These are phyloP conservation scores for Penicillium sp. DNA, from an alignment of 2,329 filamentous ascomycete genomes.

Conservation along the genomic window DNA sequence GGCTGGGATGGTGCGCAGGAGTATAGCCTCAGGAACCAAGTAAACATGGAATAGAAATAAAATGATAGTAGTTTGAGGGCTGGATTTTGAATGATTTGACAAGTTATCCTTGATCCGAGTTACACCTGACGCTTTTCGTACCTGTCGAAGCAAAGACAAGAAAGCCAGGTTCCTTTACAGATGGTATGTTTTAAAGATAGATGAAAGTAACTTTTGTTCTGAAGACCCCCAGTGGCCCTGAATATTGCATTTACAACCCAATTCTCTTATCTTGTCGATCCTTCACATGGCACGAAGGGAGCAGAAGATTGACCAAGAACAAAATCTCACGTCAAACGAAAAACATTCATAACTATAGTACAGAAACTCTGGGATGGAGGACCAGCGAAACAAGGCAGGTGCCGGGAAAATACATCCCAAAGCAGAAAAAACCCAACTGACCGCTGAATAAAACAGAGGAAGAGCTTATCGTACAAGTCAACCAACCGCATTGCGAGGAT, in stretches of 20 bases:
- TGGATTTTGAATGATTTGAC: neutral
- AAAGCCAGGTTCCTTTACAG: neutral
- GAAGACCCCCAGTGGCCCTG: neutral
- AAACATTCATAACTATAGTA: constrained; percentile 4
- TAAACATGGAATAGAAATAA: neutral
- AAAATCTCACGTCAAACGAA: neutral
- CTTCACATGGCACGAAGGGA: neutral
- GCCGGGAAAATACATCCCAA: constrained; percentile 16
- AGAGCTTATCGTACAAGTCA: constrained; percentile 17
- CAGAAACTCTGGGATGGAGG: neutral
- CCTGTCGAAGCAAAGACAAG: neutral
- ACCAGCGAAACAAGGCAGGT: neutral
- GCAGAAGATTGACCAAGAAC: neutral
- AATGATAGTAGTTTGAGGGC: neutral
- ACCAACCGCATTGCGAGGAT: constrained; percentile 13
- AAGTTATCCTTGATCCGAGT: neutral
- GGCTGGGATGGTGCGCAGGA: neutral
- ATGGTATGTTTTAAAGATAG: neutral
- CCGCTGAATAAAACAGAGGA: neutral
- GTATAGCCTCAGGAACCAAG: constrained; percentile 1
- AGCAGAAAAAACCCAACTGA: constrained; percentile 6
- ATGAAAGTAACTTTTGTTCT: neutral
- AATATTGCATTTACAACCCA: neutral
- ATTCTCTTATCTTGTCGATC: neutral
- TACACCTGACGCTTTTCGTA: neutral